Evolutionary conservation across 768 basidiomycete species (phyloP).

Genomic region (Favolaschia claudopus): DNA sequence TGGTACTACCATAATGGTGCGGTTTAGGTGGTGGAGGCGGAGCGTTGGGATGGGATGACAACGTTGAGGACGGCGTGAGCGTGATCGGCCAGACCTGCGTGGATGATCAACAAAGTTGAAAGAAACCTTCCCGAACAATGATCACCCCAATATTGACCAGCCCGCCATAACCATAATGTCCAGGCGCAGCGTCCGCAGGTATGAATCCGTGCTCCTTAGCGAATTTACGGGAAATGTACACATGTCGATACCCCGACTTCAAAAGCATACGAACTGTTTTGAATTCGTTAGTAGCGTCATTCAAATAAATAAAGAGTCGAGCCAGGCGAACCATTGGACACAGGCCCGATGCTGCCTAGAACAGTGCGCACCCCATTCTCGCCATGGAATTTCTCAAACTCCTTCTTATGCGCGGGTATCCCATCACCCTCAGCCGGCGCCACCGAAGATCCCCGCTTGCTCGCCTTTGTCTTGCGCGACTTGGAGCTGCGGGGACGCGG

Average conservation of each 20-base stretch:
- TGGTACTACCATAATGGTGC: slow-evolving; percentile 9
- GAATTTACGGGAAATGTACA: slow-evolving; percentile 95
- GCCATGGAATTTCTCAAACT: slow-evolving; percentile 86
- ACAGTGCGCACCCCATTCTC: slow-evolving; percentile 96
- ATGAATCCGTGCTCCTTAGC: slow-evolving; percentile 89
- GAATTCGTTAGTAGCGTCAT: background rate
- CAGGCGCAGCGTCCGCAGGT: slow-evolving; percentile 85
- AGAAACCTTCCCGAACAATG: too few relatives aligned
- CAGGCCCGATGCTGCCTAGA: slow-evolving; percentile 90
- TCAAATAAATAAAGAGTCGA: background rate
- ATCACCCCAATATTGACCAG: slow-evolving; percentile 85
- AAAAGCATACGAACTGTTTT: slow-evolving; percentile 87
- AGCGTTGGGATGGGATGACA: slow-evolving; percentile 37
- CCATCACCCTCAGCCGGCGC: slow-evolving; percentile 52
- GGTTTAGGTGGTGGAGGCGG: slow-evolving; percentile 28
- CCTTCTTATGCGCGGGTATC: slow-evolving; percentile 71
- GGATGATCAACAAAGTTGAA: too few relatives aligned
- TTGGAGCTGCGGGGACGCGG: slow-evolving; percentile 49
- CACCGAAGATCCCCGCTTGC: slow-evolving; percentile 38
- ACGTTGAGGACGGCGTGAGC: slow-evolving; percentile 52
- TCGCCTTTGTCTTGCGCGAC: slow-evolving; percentile 48
- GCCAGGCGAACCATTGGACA: slow-evolving; percentile 71
- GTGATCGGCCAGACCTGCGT: slow-evolving; percentile 93
- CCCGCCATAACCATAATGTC: slow-evolving; percentile 93
- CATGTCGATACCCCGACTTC: slow-evolving; percentile 89